These are phyloP conservation scores for Penicillium pancosmium DNA, from an alignment of 495 filamentous ascomycete species.

Conservation along the genomic window DNA sequence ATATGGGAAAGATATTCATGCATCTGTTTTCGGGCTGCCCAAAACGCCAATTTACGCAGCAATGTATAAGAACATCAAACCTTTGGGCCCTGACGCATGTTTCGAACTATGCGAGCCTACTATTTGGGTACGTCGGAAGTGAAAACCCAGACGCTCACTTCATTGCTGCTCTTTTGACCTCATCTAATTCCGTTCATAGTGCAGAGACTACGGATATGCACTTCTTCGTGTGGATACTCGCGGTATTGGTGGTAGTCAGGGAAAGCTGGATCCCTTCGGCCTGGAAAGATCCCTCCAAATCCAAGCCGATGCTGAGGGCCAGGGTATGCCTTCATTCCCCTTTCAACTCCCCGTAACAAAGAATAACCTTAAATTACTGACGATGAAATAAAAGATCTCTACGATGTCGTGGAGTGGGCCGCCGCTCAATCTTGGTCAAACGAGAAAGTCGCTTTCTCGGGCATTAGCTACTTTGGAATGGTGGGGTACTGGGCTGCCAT, in stretches of 20 bases:
- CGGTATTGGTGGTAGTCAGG: slow-evolving; percentile 52
- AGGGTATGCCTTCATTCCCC: too few species aligned
- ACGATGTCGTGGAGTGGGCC: slow-evolving; percentile 19
- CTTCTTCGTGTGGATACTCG: slow-evolving; percentile 53
- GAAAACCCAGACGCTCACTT: too few species aligned
- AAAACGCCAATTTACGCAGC: slow-evolving; percentile 5
- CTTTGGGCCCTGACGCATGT: slow-evolving; percentile 36
- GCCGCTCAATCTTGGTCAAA: slow-evolving; percentile 52
- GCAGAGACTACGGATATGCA: slow-evolving; percentile 44
- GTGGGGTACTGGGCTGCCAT: slow-evolving; percentile 57
- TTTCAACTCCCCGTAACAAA: too few species aligned
- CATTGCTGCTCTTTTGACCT: too few species aligned
- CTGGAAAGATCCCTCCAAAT: slow-evolving; percentile 50
- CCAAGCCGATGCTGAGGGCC: slow-evolving; percentile 31
- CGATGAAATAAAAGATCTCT: too few species aligned
- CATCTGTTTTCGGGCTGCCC: neutral
- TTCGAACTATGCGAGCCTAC: slow-evolving; percentile 7
- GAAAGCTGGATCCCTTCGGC: slow-evolving; percentile 54
- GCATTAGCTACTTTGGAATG: slow-evolving; percentile 57
- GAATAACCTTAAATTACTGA: too few species aligned
- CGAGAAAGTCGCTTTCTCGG: slow-evolving; percentile 55
- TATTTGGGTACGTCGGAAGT: slow-evolving; percentile 4
- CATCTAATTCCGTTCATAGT: too few species aligned
- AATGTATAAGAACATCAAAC: slow-evolving; percentile 40
- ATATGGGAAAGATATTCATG: slow-evolving; percentile 61